A percentile compares a stretch with the other conserved stretches of the same genome.
Evolutionary conservation across 2,329 filamentous ascomycete species (phyloP).

Genomic region (Phaeosphaeriaceae sp.): DNA sequence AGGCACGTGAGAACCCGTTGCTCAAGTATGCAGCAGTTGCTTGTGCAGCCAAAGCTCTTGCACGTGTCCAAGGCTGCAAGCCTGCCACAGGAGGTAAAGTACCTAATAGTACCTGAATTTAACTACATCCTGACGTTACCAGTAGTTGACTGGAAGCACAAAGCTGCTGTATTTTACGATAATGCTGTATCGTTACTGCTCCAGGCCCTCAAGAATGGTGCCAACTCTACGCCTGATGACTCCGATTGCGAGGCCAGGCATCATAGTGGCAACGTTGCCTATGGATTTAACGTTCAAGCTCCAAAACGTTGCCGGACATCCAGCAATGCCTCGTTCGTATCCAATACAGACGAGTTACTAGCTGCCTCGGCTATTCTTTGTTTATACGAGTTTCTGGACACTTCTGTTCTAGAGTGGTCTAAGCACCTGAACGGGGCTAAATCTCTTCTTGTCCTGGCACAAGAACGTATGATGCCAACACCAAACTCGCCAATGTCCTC

Average conservation of each 20-base stretch:
- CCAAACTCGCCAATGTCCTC: constrained; percentile 40
- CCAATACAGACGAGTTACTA: constrained; percentile 65
- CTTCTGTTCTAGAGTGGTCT: constrained; percentile 67
- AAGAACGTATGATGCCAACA: constrained; percentile 55
- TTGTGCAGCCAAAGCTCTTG: constrained; percentile 67
- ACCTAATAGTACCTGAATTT: constrained; percentile 60
- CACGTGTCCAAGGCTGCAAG: constrained; percentile 60
- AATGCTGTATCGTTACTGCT: constrained; percentile 59
- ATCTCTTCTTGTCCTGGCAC: constrained; percentile 63
- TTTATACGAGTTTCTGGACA: constrained; percentile 72
- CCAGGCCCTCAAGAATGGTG: constrained; percentile 44
- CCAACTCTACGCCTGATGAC: constrained; percentile 37
- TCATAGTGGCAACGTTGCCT: constrained; percentile 12
- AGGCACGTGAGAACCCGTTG: constrained; percentile 58
- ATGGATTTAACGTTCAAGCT: constrained; percentile 18
- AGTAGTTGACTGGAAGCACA: constrained; percentile 64
- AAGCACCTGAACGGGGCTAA: constrained; percentile 71
- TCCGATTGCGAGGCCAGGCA: constrained; percentile 32
- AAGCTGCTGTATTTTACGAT: constrained; percentile 67
- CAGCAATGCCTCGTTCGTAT: constrained; percentile 48
- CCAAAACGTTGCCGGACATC: constrained; percentile 52
- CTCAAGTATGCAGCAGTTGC: constrained; percentile 64
- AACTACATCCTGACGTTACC: constrained; percentile 57
- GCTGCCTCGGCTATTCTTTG: constrained; percentile 71
- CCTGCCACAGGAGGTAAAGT: constrained; percentile 57